phyloP scores from a whole-genome alignment of 441 rosid species.

The Bruguiera hainesii region DNA sequence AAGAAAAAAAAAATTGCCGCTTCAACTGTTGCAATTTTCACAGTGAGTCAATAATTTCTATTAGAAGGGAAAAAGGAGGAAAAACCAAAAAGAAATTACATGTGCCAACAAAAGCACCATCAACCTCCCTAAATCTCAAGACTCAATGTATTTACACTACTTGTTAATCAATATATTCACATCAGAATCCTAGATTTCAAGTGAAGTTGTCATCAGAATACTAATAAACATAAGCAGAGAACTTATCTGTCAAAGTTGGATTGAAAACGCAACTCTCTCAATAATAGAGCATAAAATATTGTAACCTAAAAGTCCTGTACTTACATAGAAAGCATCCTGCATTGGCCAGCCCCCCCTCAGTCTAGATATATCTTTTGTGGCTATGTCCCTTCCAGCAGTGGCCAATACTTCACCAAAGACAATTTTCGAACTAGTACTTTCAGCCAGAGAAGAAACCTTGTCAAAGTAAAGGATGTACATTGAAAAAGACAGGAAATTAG shows the following conservation, averaged over 20 bases:
- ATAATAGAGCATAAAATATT: constrained; percentile 9
- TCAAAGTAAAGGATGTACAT: constrained; percentile 43
- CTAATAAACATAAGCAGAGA: constrained; percentile 2
- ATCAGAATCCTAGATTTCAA: not conserved
- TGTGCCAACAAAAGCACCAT: too few species aligned
- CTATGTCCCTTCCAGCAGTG: constrained; percentile 84
- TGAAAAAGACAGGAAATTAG: constrained; percentile 15
- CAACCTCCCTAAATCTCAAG: too few species aligned
- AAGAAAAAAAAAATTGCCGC: too few species aligned
- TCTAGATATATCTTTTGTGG: constrained; percentile 96
- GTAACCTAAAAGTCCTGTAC: constrained; percentile 29
- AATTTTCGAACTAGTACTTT: constrained; percentile 70
- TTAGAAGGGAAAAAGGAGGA: too few species aligned
- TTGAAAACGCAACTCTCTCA: not conserved
- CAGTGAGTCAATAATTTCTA: too few species aligned
- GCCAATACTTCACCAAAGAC: constrained; percentile 88
- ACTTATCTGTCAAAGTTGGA: not conserved
- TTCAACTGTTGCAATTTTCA: too few species aligned
- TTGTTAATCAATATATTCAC: not conserved
- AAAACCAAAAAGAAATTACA: too few species aligned
- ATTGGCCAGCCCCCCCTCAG: constrained; percentile 99
- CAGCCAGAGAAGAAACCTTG: constrained; percentile 85
- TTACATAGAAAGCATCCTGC: constrained; percentile 96
- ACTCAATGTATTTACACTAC: too few species aligned
- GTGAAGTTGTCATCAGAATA: not conserved